Evolutionary conservation across 2,329 filamentous ascomycete genomes (phyloP), one percentile per base, ranked within the genome.

Genomic region (Colletotrichum musicola): DNA sequence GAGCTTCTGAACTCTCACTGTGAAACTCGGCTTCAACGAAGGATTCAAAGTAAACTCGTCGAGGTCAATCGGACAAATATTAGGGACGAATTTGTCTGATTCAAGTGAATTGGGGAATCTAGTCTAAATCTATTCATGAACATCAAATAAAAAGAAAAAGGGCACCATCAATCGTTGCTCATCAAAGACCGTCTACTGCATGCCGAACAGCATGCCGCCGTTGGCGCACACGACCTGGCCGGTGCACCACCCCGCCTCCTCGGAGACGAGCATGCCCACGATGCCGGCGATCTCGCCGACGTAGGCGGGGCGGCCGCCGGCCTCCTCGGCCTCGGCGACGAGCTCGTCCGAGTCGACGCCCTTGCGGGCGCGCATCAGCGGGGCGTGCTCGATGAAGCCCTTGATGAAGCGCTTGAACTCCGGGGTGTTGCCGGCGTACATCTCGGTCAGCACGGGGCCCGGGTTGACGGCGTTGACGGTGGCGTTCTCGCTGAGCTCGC

Each of bases 171-270:
- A 40, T 55, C 59, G 25, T 49, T 47, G 30, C 6, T 30, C 13
- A 25, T 35, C 14, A 22, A 27, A 18, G 3, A 18, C 25, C 51
- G 2, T 44, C 49, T 70, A 73, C 59, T 76, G 78, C 78, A 80
- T 78, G 18, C 71, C 71, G 16, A 75, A 68, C 60, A 83, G 61
- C 88, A 94, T 90, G 6, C 93, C 93, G 1, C 93, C 93, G 76
- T 95, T 95, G 7, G 92, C 92, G 80, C 90, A 93, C 4, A 96
- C 87, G 25, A 94, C 91, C 78, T 91, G 92, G 1, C 93, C 93
- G 0, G 93, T 96, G 75, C 89, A 91, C 92, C 92, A 95, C 7
- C 83, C 86, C n/a, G 88, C 86, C 76, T 95, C 93, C 6, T 85
- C 83, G 5, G 87, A 86, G 76, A 92, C 93, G 22, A 95, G 80